A percentile compares a stretch with the other conserved stretches of the same genome.
Evolutionary conservation across 2,329 filamentous ascomycete genomes (phyloP).

Genomic region (Xylariaceae sp.): DNA sequence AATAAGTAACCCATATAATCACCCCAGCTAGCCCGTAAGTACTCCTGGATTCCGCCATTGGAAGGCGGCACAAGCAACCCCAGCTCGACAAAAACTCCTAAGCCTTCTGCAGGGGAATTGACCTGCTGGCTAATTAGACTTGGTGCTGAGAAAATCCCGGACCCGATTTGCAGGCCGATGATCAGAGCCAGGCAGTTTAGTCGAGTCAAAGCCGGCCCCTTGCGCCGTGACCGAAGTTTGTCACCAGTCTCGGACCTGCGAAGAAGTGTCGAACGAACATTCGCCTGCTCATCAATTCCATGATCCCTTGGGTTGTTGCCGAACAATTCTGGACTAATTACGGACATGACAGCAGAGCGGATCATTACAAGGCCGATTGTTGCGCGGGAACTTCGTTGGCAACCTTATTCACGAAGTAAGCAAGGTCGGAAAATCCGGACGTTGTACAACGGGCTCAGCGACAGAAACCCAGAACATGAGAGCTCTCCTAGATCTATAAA

Average conservation of each 20-base stretch:
- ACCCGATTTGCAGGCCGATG: conserved; percentile 55
- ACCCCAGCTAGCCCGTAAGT: conserved; percentile 46
- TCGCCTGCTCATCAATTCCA: conserved; percentile 17
- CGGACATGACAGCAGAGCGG: conserved; percentile 32
- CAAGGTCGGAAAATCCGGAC: not conserved
- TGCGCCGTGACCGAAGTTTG: conserved; percentile 10
- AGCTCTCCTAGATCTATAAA: not conserved
- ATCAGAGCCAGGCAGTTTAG: conserved; percentile 49
- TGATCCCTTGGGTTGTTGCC: conserved; percentile 21
- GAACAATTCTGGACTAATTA: conserved; percentile 13
- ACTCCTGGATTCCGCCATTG: conserved; percentile 53
- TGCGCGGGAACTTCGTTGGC: not conserved
- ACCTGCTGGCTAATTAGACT: conserved; percentile 52
- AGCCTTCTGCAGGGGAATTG: conserved; percentile 49
- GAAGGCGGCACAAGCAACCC: conserved; percentile 52
- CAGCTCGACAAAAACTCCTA: conserved; percentile 54
- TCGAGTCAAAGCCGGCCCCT: conserved; percentile 29
- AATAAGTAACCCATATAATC: conserved; percentile 52
- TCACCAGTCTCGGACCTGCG: conserved; percentile 8
- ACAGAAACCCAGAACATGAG: not conserved
- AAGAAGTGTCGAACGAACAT: conserved; percentile 25
- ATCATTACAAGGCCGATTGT: conserved; percentile 25
- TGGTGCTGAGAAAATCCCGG: conserved; percentile 55
- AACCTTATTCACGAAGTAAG: not conserved
- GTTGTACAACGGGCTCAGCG: not conserved